Percentiles rank a stretch among this genome's conserved stretches.
Conservation (phyloP, 768 basidiomycete genomes). For the Polyporus arcularius region DNA sequence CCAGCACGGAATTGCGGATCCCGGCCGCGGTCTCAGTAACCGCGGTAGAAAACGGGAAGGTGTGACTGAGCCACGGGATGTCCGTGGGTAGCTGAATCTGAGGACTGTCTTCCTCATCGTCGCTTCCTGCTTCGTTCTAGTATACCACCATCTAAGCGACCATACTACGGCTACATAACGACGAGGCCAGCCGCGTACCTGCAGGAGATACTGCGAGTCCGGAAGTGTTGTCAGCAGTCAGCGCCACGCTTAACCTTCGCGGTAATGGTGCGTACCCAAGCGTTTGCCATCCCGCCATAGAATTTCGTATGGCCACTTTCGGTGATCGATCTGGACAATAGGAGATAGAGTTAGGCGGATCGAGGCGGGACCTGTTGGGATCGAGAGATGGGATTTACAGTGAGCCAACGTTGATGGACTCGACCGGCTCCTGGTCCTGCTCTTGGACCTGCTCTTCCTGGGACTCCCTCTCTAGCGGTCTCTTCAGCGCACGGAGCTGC, state of each 20-base stretch:
- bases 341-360: slow-evolving; percentile 18
- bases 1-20: slow-evolving; percentile 46
- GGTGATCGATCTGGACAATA: slow-evolving; percentile 53
- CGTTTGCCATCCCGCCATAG: slow-evolving; percentile 66
- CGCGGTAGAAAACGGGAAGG: slow-evolving; percentile 55
- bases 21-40: slow-evolving; percentile 44
- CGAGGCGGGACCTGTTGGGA: slow-evolving; percentile 1
- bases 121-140: slow-evolving; percentile 62
- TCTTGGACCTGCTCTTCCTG: slow-evolving; percentile 40
- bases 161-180: slow-evolving; percentile 3
- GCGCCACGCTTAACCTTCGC: not conserved
- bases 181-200: slow-evolving; percentile 45
- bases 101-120: slow-evolving; percentile 48
- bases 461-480: slow-evolving; percentile 64
- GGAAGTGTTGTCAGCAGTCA: slow-evolving; percentile 14
- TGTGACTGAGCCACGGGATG: slow-evolving; percentile 58
- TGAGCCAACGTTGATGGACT: slow-evolving; percentile 65
- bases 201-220: slow-evolving; percentile 56
- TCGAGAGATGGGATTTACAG: slow-evolving; percentile 42
- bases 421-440: slow-evolving; percentile 46
- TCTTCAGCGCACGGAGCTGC: slow-evolving; percentile 64
- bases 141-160: slow-evolving; percentile 10
- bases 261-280: slow-evolving; percentile 52
- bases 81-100: slow-evolving; percentile 49
- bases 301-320: slow-evolving; percentile 64